Conservation (phyloP, 225 moss, liverwort and hornwort genomes). For the Polytrichum commune region DNA sequence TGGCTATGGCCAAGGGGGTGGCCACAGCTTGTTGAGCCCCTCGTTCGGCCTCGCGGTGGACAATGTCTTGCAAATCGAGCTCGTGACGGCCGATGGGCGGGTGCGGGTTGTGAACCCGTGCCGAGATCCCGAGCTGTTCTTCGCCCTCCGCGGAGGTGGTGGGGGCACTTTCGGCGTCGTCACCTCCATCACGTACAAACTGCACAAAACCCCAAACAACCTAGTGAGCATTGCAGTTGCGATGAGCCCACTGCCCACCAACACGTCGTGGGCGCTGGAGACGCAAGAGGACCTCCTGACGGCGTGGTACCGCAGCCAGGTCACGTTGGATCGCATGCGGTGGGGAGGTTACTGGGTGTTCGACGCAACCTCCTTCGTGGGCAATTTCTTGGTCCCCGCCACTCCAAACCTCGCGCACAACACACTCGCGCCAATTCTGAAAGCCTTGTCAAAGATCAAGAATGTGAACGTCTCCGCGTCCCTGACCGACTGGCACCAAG, state of each 20-base stretch:
- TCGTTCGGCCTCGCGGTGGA: slow-evolving; percentile 36
- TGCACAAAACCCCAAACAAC: slow-evolving; percentile 22
- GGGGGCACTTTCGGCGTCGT: slow-evolving; percentile 43
- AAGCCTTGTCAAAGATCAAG: slow-evolving; percentile 22
- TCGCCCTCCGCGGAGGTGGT: slow-evolving; percentile 41
- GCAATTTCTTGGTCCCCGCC: slow-evolving; percentile 22
- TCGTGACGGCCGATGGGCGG: slow-evolving; percentile 36
- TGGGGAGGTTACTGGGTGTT: slow-evolving; percentile 41
- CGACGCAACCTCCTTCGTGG: slow-evolving; percentile 6
- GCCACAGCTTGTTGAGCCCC: slow-evolving; percentile 36
- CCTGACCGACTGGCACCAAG: slow-evolving; percentile 18
- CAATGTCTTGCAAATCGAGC: slow-evolving; percentile 34
- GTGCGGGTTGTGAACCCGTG: slow-evolving; percentile 18
- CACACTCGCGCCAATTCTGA: slow-evolving; percentile 16
- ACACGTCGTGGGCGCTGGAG: slow-evolving; percentile 11
- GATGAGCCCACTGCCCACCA: slow-evolving; percentile 10
- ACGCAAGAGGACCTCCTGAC: slow-evolving; percentile 32
- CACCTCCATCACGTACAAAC: slow-evolving; percentile 42
- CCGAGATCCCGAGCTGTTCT: slow-evolving; percentile 37
- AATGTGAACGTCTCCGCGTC: slow-evolving; percentile 13
- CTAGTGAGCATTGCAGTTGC: slow-evolving; percentile 13
- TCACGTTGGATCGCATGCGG: slow-evolving; percentile 19
- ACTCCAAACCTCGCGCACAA: slow-evolving; percentile 5
- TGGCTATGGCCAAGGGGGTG: slow-evolving; percentile 46
- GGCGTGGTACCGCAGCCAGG: slow-evolving; percentile 13